Evolutionary conservation across 176 grass and related monocot species (phyloP), one percentile per base, ranked within the genome.

Genomic region (Neostapfia colusana): DNA sequence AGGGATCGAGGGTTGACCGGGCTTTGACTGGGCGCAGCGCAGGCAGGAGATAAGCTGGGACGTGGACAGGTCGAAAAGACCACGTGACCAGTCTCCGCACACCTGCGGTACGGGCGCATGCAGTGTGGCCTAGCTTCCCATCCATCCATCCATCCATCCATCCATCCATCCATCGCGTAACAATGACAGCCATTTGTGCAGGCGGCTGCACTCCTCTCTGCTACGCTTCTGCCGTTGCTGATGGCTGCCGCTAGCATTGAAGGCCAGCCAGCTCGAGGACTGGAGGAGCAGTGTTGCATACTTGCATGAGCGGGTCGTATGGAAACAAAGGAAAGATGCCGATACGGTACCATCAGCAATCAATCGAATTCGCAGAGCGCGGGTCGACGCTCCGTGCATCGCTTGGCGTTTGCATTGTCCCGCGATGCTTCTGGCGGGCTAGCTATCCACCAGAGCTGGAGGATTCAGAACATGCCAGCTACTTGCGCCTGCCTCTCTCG

Each of bases 21-120:
- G 45, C n/a, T 86, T 81, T 84, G 89, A 91, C 83, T 51, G 77
- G 57, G 38, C 15, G 8, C 55, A 50, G 43, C 16, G 46, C 56
- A 20, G 40, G 63, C 46, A 60, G 24, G 61, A 37, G 80, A 79
- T 89, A 76, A 89, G 90, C 83, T 89, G 79, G 81, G 78, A 87
- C 25, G 40, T 70, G 67, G 86, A 91, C 89, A 74, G 79, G 28
- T 77, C 72, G 56, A 89, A 89, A 82, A 76, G 67, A 86, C 74
- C 91, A 92, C 89, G 84, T 89, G 91, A 92, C 51, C 51, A 8
- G 3, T 40, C 42, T 10, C 20, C 18, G 20, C 67, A 25, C 51
- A 10, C 48, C 40, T 27, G 45, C 68, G 4, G 7, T 15, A 73
- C 51, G 53, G 53, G 23, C 6, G 16, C 36, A 18, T 7, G n/a